Evolutionary conservation across 495 filamentous ascomycete species (phyloP), one percentile per base, ranked within the genome.

Genomic region (Bryoglossum gracile): DNA sequence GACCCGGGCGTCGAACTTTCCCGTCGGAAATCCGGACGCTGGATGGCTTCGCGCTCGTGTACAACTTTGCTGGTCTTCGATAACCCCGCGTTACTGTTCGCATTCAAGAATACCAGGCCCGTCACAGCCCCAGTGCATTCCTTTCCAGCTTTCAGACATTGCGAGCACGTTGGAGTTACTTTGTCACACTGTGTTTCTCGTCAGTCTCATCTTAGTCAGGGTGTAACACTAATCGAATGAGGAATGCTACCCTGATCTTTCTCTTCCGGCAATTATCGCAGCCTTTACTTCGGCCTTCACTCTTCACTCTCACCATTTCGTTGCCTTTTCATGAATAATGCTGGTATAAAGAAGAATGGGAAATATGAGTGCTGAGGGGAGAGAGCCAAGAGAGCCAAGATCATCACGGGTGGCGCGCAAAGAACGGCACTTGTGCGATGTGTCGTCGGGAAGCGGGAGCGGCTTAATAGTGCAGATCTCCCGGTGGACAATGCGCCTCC

Each of bases 261-360:
- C 45, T 30, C 22, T 37, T 4, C 21, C 24, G 32, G 22, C 45
- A 48, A 18, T 13, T 16, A 8, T 48, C 4, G 22, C 45, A 48
- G 5, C 45, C 45, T 48, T 38, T 48, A 23, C 45, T 48, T 21
- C 45, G n/a, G 3, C 45, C 45, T 22, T 40, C 37, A 11, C 37
- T 40, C 5, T 22, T 17, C 37, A 40, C 37, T 8, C 37, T 14
- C 1, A 40, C 37, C 37, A 40, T 40, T 18, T 22, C 22, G 26
- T 13, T 30, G 5, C 26, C 6, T 30, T 13, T 5, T 30, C 26
- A 30, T 30, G 26, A 13, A 30, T n/a, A n/a, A n/a, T n/a, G n/a
- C n/a, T n/a, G n/a, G n/a, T n/a, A n/a, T n/a, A n/a, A n/a, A n/a
- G n/a, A n/a, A n/a, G n/a, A n/a, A n/a, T n/a, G n/a, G n/a, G n/a